Conservation (phyloP, 768 basidiomycete genomes). For the Nevesoporus exiguus region DNA sequence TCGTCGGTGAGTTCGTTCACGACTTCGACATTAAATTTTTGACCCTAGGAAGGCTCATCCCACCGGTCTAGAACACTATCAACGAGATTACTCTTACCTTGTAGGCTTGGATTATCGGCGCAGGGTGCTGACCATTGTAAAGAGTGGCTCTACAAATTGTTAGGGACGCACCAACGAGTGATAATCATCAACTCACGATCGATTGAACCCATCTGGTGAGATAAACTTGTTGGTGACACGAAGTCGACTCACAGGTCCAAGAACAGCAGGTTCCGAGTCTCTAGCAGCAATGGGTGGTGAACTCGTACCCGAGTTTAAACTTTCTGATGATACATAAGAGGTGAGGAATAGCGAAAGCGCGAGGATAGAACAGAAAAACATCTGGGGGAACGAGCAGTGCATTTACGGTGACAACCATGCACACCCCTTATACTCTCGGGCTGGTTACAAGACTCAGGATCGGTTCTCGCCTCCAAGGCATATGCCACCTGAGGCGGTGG, state of each 20-base stretch:
- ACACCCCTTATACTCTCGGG: background rate
- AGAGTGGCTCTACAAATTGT: background rate
- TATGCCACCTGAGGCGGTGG: no score
- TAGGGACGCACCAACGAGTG: background rate
- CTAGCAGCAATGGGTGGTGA: background rate
- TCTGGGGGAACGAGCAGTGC: background rate
- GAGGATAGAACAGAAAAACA: background rate
- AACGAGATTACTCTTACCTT: background rate
- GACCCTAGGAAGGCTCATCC: slow-evolving; percentile 27
- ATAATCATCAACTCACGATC: background rate
- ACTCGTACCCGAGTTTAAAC: background rate
- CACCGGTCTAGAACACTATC: background rate
- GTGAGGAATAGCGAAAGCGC: background rate
- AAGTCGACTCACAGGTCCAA: background rate
- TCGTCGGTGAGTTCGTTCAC: slow-evolving; percentile 32
- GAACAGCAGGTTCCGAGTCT: background rate
- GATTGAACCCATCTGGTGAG: background rate
- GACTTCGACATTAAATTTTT: slow-evolving; percentile 40
- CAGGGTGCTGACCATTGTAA: background rate
- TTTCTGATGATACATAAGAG: background rate
- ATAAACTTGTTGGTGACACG: background rate
- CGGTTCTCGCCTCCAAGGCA: no score
- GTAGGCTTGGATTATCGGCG: background rate
- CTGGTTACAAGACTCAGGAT: no score
- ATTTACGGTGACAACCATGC: background rate